Evolutionary conservation across 768 basidiomycete genomes (phyloP).

Genomic region (Boletellus emodensis): DNA sequence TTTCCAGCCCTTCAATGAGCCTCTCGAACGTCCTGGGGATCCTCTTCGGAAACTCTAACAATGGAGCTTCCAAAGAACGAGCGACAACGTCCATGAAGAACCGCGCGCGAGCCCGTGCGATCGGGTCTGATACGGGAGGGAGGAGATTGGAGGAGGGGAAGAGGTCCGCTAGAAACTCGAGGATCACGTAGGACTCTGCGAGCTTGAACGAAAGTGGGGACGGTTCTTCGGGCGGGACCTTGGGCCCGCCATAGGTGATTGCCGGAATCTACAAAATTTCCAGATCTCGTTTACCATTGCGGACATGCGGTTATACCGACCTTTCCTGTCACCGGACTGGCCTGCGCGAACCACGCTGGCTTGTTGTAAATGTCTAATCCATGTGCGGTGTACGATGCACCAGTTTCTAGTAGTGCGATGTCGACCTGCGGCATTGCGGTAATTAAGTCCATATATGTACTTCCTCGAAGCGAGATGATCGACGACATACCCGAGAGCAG

Average conservation of each 20-base stretch:
- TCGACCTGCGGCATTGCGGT: conserved; percentile 39
- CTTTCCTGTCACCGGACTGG: conserved; percentile 59
- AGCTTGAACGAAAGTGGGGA: conserved; percentile 56
- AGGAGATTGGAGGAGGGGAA: conserved; percentile 44
- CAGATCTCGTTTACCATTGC: too few species aligned
- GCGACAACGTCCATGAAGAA: conserved; percentile 57
- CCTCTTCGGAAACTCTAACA: conserved; percentile 30
- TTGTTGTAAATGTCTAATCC: conserved; percentile 61
- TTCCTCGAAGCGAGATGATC: not conserved
- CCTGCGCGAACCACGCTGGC: conserved; percentile 61
- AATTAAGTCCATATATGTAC: not conserved
- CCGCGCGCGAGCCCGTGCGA: conserved; percentile 51
- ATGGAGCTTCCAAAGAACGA: conserved; percentile 40
- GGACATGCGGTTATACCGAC: conserved; percentile 28
- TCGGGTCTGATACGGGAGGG: conserved; percentile 43
- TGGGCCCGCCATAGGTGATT: conserved; percentile 56
- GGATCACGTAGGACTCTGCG: conserved; percentile 58
- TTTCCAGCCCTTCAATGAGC: conserved; percentile 1
- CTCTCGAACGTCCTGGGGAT: not conserved
- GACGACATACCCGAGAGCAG: conserved; percentile 43
- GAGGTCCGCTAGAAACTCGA: conserved; percentile 64
- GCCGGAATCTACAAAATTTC: conserved; percentile 45
- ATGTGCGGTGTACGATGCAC: conserved; percentile 43
- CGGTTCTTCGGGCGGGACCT: conserved; percentile 47
- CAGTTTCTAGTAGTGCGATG: conserved; percentile 54